A percentile compares a stretch with the other conserved stretches of the same genome.
These are phyloP conservation scores for Globisporangium solare DNA, from an alignment of 352 stramenopile species.

Conservation along the genomic window DNA sequence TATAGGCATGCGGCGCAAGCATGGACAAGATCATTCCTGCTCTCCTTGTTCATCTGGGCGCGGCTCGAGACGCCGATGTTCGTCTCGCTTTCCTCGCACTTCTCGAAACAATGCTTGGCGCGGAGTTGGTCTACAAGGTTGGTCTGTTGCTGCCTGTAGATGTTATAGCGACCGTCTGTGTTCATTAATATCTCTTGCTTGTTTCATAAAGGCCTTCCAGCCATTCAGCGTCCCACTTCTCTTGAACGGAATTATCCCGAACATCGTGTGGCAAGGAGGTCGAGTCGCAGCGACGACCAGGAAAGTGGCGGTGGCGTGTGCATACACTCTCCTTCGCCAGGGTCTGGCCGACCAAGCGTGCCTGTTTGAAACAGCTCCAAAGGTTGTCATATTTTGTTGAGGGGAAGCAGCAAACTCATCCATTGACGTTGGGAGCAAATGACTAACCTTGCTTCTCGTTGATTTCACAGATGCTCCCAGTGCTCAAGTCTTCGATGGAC, in stretches of 20 bases:
- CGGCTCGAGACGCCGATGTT: slow-evolving; percentile 64
- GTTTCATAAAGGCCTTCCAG: slow-evolving; percentile 43
- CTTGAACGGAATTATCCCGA: slow-evolving; percentile 80
- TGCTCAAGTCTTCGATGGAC: slow-evolving; percentile 87
- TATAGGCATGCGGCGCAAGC: slow-evolving; percentile 55
- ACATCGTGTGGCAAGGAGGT: slow-evolving; percentile 87
- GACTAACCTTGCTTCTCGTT: not conserved
- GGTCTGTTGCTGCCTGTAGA: slow-evolving; percentile 1
- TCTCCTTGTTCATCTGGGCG: slow-evolving; percentile 61
- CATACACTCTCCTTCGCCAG: slow-evolving; percentile 82
- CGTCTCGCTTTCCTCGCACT: slow-evolving; percentile 80
- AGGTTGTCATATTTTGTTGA: slow-evolving; percentile 25
- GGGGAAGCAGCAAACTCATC: too few species aligned
- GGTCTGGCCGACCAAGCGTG: slow-evolving; percentile 64
- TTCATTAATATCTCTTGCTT: not conserved
- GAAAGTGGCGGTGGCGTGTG: slow-evolving; percentile 86
- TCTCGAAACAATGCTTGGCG: slow-evolving; percentile 76
- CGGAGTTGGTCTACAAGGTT: slow-evolving; percentile 48
- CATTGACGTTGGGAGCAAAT: too few species aligned
- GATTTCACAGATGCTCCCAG: slow-evolving; percentile 64
- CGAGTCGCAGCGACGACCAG: slow-evolving; percentile 85
- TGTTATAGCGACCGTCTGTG: too few species aligned
- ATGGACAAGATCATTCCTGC: slow-evolving; percentile 56
- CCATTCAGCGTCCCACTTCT: slow-evolving; percentile 56
- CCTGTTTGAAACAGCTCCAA: slow-evolving; percentile 79